phyloP scores from a whole-genome alignment of 169 alveolate species.

The Plasmodium vinckei region DNA sequence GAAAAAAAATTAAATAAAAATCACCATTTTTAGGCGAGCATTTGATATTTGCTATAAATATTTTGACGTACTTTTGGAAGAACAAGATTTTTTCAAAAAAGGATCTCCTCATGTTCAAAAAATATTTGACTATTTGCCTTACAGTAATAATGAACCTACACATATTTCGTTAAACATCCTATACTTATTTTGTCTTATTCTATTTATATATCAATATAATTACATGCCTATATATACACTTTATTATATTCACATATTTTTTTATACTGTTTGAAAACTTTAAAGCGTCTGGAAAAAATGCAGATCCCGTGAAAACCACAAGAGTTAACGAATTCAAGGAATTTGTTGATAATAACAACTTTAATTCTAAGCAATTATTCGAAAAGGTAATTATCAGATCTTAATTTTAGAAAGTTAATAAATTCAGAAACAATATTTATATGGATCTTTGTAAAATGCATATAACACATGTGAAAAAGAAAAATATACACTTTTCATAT shows the following conservation, averaged over 20 bases:
- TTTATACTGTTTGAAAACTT: not conserved
- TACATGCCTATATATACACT: not conserved
- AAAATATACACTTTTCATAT: too few relatives aligned
- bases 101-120: constrained; percentile 64
- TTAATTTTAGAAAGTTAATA: not conserved
- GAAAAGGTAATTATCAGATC: constrained; percentile 22
- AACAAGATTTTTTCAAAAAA: constrained; percentile 77
- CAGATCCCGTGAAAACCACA: constrained; percentile 24
- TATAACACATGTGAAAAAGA: too few relatives aligned
- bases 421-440: constrained; percentile 5
- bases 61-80: constrained; percentile 73
- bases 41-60: constrained; percentile 64
- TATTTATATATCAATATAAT: not conserved
- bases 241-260: not conserved
- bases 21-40: constrained; percentile 71
- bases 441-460: not conserved
- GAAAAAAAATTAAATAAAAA: not conserved
- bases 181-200: too few relatives aligned
- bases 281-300: constrained; percentile 27
- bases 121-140: constrained; percentile 58
- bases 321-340: constrained; percentile 51
- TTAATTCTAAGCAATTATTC: constrained; percentile 48
- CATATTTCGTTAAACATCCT: too few relatives aligned
- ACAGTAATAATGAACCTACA: constrained; percentile 15
- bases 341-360: constrained; percentile 32